Percentiles rank a stretch among this genome's conserved stretches.
Conservation (phyloP, 1,284 basidiomycete species). For the Cutaneotrichosporon dermatis region DNA sequence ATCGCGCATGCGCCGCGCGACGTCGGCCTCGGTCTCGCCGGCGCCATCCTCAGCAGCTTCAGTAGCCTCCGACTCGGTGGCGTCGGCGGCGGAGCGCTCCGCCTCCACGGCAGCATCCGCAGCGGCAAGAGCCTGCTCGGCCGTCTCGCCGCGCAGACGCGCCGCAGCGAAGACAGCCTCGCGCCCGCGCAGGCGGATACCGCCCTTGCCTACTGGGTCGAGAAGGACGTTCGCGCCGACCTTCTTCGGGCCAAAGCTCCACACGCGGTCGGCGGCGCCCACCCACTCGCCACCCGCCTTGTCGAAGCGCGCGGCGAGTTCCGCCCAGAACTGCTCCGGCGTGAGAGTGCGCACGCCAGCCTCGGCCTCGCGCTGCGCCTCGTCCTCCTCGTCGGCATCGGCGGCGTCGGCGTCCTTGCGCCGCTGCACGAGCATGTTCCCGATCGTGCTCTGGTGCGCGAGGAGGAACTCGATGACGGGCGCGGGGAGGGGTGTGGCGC, state of each 20-base stretch:
- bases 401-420: constrained; percentile 21
- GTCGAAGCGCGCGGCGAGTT: constrained; percentile 62
- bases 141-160: constrained; percentile 39
- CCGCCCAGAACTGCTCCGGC: constrained; percentile 75
- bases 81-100: constrained; percentile 20
- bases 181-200: constrained; percentile 33
- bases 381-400: constrained; percentile 23
- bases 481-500: constrained; percentile 73
- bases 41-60: constrained; percentile 12
- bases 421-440: constrained; percentile 41
- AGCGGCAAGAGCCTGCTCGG: constrained; percentile 40
- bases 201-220: constrained; percentile 53
- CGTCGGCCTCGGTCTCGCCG: constrained; percentile 21
- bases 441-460: constrained; percentile 56
- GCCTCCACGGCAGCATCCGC: constrained; percentile 29
- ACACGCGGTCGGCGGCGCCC: constrained; percentile 66
- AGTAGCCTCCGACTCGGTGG: constrained; percentile 15
- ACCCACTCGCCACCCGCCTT: constrained; percentile 77
- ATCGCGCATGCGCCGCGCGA: constrained; percentile 53
- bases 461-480: constrained; percentile 68
- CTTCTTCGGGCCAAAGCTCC: constrained; percentile 86
- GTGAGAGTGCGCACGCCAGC: constrained; percentile 55
- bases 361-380: constrained; percentile 45
- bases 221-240: constrained; percentile 84
- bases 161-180: constrained; percentile 42